phyloP scores from a whole-genome alignment of 305 asterid genomes.

The Stenogyne calaminthoides region DNA sequence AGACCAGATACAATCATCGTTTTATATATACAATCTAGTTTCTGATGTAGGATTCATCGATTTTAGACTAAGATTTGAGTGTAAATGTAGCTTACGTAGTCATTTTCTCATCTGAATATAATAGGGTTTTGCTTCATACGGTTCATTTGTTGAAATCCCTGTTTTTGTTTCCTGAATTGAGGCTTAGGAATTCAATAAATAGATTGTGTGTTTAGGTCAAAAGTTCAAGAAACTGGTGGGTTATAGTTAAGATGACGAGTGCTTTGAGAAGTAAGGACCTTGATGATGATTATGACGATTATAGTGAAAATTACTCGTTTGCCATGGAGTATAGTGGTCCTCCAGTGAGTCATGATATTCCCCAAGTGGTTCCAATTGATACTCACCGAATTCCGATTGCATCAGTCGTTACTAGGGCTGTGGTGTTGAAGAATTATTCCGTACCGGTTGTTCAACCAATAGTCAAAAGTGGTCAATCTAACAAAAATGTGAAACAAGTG shows the following conservation, averaged over 20 bases:
- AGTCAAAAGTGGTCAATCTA: constrained; percentile 33
- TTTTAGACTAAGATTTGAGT: background rate
- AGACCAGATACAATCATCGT: background rate
- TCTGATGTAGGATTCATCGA: background rate
- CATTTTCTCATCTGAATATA: background rate
- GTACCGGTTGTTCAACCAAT: constrained; percentile 77
- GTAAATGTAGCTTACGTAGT: background rate
- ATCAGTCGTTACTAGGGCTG: constrained; percentile 46
- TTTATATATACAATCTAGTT: background rate
- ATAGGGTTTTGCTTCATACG: background rate
- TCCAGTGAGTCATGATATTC: constrained; percentile 69
- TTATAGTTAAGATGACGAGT: constrained; percentile 47
- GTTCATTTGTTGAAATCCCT: background rate
- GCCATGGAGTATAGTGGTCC: constrained; percentile 89
- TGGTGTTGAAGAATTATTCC: constrained; percentile 35
- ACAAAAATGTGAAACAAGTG: constrained; percentile 31
- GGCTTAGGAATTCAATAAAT: background rate
- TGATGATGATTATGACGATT: constrained; percentile 57
- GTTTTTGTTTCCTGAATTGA: background rate
- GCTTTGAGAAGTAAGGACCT: constrained; percentile 48
- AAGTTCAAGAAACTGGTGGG: constrained; percentile 6
- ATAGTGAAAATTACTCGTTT: constrained; percentile 71
- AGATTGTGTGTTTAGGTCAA: constrained; percentile 10
- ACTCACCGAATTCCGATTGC: constrained; percentile 71
- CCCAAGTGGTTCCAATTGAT: constrained; percentile 75